Conservation (phyloP, 2,329 filamentous ascomycete genomes). For the Apiospora malaysiana region DNA sequence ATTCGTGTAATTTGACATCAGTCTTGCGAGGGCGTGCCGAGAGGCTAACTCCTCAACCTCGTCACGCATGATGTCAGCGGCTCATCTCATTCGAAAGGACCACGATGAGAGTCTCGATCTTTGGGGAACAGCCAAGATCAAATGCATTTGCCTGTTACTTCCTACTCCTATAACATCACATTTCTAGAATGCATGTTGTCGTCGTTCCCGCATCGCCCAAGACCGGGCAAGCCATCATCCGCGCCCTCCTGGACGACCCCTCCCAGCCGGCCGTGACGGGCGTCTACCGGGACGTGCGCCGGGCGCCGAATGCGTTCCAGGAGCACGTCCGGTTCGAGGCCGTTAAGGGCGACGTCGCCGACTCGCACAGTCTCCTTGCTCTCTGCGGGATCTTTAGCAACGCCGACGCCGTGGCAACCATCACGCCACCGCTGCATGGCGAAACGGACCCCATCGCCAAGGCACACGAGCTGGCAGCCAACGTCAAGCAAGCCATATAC, state of each 20-base stretch:
- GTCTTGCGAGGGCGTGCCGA: background rate
- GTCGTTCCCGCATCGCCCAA: conserved; percentile 42
- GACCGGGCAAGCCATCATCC: conserved; percentile 39
- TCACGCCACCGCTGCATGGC: background rate
- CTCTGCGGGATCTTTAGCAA: background rate
- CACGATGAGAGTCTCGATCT: background rate
- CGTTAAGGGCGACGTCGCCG: background rate
- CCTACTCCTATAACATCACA: no score
- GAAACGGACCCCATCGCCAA: background rate
- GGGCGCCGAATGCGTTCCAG: background rate
- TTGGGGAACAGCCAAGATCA: background rate
- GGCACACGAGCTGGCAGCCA: background rate
- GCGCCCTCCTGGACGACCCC: conserved; percentile 32
- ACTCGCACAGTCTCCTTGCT: background rate
- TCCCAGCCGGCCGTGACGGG: background rate
- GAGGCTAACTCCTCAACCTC: background rate
- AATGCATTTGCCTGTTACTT: background rate
- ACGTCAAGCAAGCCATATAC: background rate
- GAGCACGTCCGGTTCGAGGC: background rate
- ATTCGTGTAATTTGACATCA: background rate
- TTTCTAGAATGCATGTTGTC: conserved; percentile 31
- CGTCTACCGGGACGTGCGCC: background rate
- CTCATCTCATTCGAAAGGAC: background rate
- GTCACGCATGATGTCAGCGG: background rate
- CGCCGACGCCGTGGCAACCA: background rate